phyloP scores from a whole-genome alignment of 2,329 filamentous ascomycete genomes.

The Microsporum audouinii region DNA sequence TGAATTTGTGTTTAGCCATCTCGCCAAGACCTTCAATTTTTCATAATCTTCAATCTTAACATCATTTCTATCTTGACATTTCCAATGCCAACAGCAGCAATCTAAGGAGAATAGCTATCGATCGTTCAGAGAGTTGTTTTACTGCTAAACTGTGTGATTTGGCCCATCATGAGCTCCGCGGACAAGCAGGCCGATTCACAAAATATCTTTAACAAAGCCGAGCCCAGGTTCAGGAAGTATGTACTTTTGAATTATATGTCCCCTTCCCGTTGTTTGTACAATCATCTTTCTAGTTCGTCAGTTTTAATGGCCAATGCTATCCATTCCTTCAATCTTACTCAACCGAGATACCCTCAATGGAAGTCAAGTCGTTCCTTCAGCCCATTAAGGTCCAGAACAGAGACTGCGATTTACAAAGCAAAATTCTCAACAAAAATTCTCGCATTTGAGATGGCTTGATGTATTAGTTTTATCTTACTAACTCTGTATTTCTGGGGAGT shows the following conservation, averaged over 20 bases:
- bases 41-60: neutral
- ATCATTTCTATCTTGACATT: neutral
- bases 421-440: neutral
- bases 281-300: neutral
- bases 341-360: too few species aligned
- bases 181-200: conserved; percentile 36
- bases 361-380: neutral
- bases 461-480: neutral
- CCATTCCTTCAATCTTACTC: too few species aligned
- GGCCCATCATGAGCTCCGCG: neutral
- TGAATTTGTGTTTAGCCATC: too few species aligned
- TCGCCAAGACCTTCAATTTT: neutral
- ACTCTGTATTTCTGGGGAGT: conserved; percentile 4
- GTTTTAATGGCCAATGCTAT: too few species aligned
- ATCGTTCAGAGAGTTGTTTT: neutral
- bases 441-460: neutral
- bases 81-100: neutral
- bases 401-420: neutral
- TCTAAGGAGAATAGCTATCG: neutral
- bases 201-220: conserved; percentile 43
- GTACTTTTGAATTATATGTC: conserved; percentile 15
- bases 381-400: neutral
- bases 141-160: neutral
- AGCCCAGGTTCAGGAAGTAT: conserved; percentile 54
- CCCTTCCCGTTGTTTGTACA: neutral